These are phyloP conservation scores for Ophiocordyceps camponoti-leonardi DNA, from an alignment of 2,329 filamentous ascomycete genomes.

Conservation along the genomic window DNA sequence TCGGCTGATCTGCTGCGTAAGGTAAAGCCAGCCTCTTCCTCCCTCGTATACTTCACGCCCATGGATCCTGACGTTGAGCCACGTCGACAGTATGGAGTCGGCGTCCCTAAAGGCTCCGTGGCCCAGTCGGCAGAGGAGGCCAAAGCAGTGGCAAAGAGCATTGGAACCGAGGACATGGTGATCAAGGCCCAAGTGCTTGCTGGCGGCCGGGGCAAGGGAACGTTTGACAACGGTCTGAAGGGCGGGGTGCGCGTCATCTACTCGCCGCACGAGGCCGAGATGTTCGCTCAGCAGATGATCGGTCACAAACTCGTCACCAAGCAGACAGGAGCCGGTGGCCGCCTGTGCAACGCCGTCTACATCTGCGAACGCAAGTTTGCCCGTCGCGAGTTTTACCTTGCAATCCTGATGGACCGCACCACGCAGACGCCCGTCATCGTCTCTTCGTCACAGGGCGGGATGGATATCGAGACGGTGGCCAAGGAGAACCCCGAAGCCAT, in stretches of 20 bases:
- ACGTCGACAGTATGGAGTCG: slow-evolving; percentile 65
- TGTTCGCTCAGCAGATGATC: slow-evolving; percentile 99
- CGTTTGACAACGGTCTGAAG: slow-evolving; percentile 97
- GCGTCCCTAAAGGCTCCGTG: slow-evolving; percentile 78
- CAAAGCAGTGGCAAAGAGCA: slow-evolving; percentile 75
- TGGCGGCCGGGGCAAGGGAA: slow-evolving; percentile 92
- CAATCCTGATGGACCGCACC: slow-evolving; percentile 92
- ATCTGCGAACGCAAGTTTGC: slow-evolving; percentile 99
- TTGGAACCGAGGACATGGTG: slow-evolving; percentile 92
- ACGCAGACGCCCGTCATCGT: slow-evolving; percentile 90
- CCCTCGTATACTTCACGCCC: slow-evolving; percentile 1
- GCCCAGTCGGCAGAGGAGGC: slow-evolving; percentile 74
- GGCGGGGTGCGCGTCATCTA: slow-evolving; percentile 98
- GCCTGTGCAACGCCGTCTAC: slow-evolving; percentile 93
- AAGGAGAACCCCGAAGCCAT: slow-evolving; percentile 97
- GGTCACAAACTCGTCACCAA: slow-evolving; percentile 99
- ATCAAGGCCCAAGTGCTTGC: slow-evolving; percentile 99
- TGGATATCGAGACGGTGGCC: slow-evolving; percentile 97
- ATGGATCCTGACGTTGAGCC: slow-evolving; percentile 5
- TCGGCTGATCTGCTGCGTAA: slow-evolving; percentile 77
- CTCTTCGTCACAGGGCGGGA: slow-evolving; percentile 92
- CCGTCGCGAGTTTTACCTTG: slow-evolving; percentile 96
- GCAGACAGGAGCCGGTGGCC: slow-evolving; percentile 87
- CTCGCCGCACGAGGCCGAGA: slow-evolving; percentile 88
- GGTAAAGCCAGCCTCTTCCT: slow-evolving; percentile 26